Percentiles rank a stretch among this genome's conserved stretches.
These are phyloP conservation scores for Acacia melanoxylon DNA, from an alignment of 306 rosid species.

Conservation along the genomic window DNA sequence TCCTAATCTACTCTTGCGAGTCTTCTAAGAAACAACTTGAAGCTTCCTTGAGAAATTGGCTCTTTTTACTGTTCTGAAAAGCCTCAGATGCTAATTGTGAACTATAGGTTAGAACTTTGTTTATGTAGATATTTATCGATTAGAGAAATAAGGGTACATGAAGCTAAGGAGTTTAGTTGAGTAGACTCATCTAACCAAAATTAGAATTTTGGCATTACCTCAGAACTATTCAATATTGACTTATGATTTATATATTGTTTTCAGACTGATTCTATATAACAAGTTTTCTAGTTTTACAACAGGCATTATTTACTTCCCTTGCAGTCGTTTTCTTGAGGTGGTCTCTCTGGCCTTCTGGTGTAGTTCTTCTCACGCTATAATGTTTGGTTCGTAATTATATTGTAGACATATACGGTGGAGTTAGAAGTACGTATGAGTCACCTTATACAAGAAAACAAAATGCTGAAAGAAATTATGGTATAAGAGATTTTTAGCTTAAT, in stretches of 20 bases:
- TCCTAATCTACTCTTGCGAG: neutral
- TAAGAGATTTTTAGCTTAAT: neutral
- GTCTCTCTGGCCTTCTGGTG: neutral
- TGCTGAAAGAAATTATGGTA: conserved; percentile 63
- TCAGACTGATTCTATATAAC: conserved; percentile 1
- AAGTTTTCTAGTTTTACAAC: neutral
- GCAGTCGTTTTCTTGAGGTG: neutral
- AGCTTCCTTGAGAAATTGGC: neutral
- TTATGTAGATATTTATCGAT: neutral
- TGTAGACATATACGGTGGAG: conserved; percentile 78
- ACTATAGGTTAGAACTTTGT: neutral
- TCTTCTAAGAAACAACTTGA: neutral
- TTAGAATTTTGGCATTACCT: neutral
- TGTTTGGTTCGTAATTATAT: neutral
- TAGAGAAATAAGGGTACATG: neutral
- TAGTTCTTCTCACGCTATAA: neutral
- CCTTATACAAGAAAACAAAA: conserved; percentile 59
- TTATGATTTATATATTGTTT: conserved; percentile 41
- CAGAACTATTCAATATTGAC: conserved; percentile 5
- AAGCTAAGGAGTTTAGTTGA: neutral
- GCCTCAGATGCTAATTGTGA: neutral
- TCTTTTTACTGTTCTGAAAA: neutral
- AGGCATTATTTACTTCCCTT: neutral
- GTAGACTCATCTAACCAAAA: neutral
- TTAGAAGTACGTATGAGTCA: conserved; percentile 62